phyloP scores from a whole-genome alignment of 768 basidiomycete genomes.

The Rhizopogon vinicolor region DNA sequence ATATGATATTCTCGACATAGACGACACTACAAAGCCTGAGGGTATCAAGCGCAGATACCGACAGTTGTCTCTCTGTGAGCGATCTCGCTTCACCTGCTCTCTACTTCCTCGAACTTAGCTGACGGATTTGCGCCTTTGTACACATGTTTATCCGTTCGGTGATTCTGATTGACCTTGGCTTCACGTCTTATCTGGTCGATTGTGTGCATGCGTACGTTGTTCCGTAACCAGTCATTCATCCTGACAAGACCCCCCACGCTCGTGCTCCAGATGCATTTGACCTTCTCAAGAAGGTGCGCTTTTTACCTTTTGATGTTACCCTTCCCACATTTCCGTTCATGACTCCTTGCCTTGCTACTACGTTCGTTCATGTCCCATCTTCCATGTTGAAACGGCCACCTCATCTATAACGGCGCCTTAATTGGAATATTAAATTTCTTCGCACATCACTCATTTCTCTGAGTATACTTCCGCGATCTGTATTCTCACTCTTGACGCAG shows the following conservation, averaged over 20 bases:
- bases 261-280: constrained; percentile 93
- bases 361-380: neutral
- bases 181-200: constrained; percentile 1
- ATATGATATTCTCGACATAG: constrained; percentile 89
- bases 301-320: neutral
- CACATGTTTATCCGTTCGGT: neutral
- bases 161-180: neutral
- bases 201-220: constrained; percentile 36
- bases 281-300: constrained; percentile 79
- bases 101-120: neutral
- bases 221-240: constrained; percentile 81
- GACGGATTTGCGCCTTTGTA: neutral
- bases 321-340: neutral
- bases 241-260: constrained; percentile 90
- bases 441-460: neutral
- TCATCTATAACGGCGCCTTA: neutral
- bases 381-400: neutral
- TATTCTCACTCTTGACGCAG: constrained; percentile 32
- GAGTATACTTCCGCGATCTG: neutral
- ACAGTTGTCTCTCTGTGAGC: constrained; percentile 79
- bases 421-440: neutral
- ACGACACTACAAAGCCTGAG: constrained; percentile 61
- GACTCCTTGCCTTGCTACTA: neutral
- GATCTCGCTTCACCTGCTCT: constrained; percentile 7
- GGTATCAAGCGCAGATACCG: constrained; percentile 89